Base-by-base conservation (phyloP, 2,329 filamentous ascomycete genomes). In the Penicillium sp. region DNA sequence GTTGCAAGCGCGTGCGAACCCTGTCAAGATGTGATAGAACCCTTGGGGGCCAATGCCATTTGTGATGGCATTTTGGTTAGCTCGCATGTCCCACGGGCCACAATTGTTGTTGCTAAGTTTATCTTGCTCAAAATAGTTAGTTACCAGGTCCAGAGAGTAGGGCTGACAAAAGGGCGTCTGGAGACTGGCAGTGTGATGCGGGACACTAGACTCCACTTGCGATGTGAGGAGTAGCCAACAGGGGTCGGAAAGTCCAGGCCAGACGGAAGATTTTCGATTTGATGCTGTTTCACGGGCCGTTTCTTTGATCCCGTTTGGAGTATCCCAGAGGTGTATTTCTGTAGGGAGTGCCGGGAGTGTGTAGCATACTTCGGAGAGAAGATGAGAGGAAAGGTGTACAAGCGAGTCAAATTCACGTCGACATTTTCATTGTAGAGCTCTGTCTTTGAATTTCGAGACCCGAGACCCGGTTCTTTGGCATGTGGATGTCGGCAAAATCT, bases 11-110 rank as follows among this genome's bases (percentile, higher is more conserved):
- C 47, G 29, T 46, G 36, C 40, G 14, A 40, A 46, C 47, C 47
- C 47, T 46, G 47, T 50, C 36, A 14, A 30, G 29, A 46, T 50
- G 47, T 50, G 47, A 46, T 46, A 13, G 41, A 45, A 41, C 12
- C 22, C 41, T 35, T 34, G 12, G 19, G 41, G 47, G 47, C 47
- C 47, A 50, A 30, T 40, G 47, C 18, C 28, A 50, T 46, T 29
- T 30, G 14, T 12, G 37, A 12, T 44, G 41, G 35, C 29, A 14
- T 29, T 11, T 40, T 16, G 27, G 42, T 39, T 49, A 35, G 41
- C 28, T 25, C 16, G 25, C 39, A 30, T 16, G 19, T 29, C 39
- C 19, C n/a, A n/a, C n/a, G n/a, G n/a, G n/a, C n/a, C n/a, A 27
- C 9, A 29, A 29, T 36, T 28, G 29, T 28, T 34, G 46, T 49